Evolutionary conservation across 805 yeast species (phyloP).

Genomic region (Brettanomyces custersianus): DNA sequence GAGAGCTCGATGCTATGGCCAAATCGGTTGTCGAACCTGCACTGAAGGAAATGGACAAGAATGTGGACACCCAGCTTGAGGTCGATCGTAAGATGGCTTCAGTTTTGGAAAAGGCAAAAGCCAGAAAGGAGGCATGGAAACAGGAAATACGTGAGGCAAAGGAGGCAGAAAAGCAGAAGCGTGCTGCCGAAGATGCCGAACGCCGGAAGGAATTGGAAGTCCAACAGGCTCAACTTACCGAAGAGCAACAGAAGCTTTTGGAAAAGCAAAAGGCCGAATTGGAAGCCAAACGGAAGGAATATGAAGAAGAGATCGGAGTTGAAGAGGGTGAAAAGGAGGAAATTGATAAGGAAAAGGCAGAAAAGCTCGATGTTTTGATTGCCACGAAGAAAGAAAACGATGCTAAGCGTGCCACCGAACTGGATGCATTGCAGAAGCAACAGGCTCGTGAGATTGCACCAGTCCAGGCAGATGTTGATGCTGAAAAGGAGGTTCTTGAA

Average conservation of each 20-base stretch:
- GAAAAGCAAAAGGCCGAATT: conserved; percentile 30
- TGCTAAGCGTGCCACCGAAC: conserved; percentile 36
- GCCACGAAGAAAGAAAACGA: conserved; percentile 35
- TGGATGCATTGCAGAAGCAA: conserved; percentile 39
- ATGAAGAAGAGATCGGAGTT: conserved; percentile 27
- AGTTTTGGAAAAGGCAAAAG: conserved; percentile 32
- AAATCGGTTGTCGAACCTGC: conserved; percentile 75
- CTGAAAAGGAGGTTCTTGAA: conserved; percentile 39
- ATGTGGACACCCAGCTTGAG: conserved; percentile 60
- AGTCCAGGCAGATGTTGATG: conserved; percentile 39
- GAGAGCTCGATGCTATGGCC: conserved; percentile 76
- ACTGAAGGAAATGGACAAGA: conserved; percentile 56
- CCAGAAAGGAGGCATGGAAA: conserved; percentile 28
- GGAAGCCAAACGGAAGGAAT: conserved; percentile 36
- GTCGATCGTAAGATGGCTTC: conserved; percentile 37
- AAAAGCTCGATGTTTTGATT: conserved; percentile 34
- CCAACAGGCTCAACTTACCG: conserved; percentile 37
- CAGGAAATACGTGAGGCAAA: conserved; percentile 31
- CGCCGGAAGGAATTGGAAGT: conserved; percentile 40
- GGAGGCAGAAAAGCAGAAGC: conserved; percentile 26
- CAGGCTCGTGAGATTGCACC: conserved; percentile 49
- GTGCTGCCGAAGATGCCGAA: conserved; percentile 23
- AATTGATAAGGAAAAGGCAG: conserved; percentile 32
- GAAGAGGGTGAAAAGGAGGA: conserved; percentile 33
- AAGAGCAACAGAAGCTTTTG: conserved; percentile 27